These are phyloP conservation scores for Bryoerythrophyllum caledonicum DNA, from an alignment of 225 moss, liverwort and hornwort species.

Conservation along the genomic window DNA sequence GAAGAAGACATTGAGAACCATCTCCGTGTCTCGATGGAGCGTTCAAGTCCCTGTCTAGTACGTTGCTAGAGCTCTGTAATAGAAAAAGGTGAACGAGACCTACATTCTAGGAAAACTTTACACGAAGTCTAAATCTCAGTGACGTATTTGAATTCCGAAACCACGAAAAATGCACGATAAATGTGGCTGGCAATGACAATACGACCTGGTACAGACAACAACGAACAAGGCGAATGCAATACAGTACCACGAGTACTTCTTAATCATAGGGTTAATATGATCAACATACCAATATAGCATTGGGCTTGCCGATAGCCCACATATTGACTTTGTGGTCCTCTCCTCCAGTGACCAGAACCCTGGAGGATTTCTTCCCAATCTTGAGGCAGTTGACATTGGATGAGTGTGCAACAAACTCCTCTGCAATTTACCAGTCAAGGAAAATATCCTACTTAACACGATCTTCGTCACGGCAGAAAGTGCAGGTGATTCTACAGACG, in stretches of 20 bases:
- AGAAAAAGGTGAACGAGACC: neutral
- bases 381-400: slow-evolving; percentile 99
- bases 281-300: slow-evolving; percentile 88
- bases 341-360: slow-evolving; percentile 98
- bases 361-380: slow-evolving; percentile 99
- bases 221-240: slow-evolving; percentile 1
- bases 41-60: neutral
- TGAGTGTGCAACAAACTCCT: slow-evolving; percentile 99
- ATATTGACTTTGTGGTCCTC: slow-evolving; percentile 99
- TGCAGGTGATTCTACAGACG: slow-evolving; percentile 1
- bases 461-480: slow-evolving; percentile 5
- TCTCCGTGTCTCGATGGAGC: slow-evolving; percentile 11
- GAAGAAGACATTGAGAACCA: neutral
- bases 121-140: slow-evolving; percentile 4
- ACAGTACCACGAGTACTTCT: neutral
- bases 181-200: neutral
- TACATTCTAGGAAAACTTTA: slow-evolving; percentile 4
- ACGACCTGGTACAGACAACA: slow-evolving; percentile 3
- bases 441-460: neutral
- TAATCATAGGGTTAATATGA: neutral
- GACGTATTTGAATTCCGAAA: neutral
- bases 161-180: neutral
- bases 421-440: slow-evolving; percentile 63
- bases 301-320: slow-evolving; percentile 99
- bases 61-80: neutral